Conservation (phyloP, 2,329 filamentous ascomycete species). For the Xylaria hypoxylon region DNA sequence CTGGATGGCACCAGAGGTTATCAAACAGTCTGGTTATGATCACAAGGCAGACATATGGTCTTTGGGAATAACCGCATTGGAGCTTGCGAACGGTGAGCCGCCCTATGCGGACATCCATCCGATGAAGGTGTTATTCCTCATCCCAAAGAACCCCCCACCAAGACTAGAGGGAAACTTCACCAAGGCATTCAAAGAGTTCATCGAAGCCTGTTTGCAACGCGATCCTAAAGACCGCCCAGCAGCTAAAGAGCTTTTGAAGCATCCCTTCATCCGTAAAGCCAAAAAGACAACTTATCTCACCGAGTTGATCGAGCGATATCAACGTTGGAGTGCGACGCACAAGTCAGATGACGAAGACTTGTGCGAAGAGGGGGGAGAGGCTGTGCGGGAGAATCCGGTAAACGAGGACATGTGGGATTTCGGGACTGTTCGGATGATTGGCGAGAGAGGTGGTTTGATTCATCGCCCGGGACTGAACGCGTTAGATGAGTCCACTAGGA, state of each 20-base stretch:
- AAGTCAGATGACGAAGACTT: slow-evolving; percentile 78
- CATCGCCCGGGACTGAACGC: slow-evolving; percentile 70
- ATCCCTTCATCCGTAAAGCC: slow-evolving; percentile 89
- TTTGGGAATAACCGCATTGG: slow-evolving; percentile 91
- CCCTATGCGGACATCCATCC: slow-evolving; percentile 97
- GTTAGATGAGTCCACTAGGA: slow-evolving; percentile 85
- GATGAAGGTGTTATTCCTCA: slow-evolving; percentile 97
- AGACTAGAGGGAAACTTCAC: slow-evolving; percentile 83
- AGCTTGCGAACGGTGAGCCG: slow-evolving; percentile 90
- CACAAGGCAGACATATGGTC: slow-evolving; percentile 99
- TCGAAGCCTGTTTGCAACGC: slow-evolving; percentile 84
- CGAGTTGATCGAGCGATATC: slow-evolving; percentile 91
- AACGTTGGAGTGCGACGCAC: slow-evolving; percentile 85
- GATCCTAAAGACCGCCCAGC: slow-evolving; percentile 90
- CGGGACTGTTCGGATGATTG: slow-evolving; percentile 89
- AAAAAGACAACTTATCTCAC: slow-evolving; percentile 98
- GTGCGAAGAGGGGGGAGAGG: slow-evolving; percentile 67
- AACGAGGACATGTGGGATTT: slow-evolving; percentile 98
- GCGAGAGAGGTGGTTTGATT: slow-evolving; percentile 69
- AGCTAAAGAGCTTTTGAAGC: slow-evolving; percentile 86
- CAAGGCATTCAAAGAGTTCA: slow-evolving; percentile 85
- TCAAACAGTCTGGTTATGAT: slow-evolving; percentile 97
- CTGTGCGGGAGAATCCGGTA: slow-evolving; percentile 66
- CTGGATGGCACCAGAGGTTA: slow-evolving; percentile 99
- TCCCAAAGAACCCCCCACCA: slow-evolving; percentile 92